Percentiles rank a stretch among this genome's conserved stretches.
These are phyloP conservation scores for Sclerotinia glacialis DNA, from an alignment of 2,329 filamentous ascomycete genomes.

Conservation along the genomic window DNA sequence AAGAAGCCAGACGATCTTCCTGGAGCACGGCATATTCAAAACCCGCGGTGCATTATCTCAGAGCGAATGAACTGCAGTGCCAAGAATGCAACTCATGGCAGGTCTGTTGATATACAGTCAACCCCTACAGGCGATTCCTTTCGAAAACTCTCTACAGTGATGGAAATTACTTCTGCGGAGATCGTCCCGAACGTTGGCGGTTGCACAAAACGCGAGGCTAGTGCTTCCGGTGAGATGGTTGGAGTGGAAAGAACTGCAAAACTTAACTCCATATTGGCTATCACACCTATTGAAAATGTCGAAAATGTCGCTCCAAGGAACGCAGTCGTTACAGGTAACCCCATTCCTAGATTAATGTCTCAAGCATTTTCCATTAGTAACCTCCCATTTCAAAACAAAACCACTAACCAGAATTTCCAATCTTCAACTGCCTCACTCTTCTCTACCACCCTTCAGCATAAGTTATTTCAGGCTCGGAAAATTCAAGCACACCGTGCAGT, in stretches of 20 bases:
- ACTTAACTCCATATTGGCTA: not conserved
- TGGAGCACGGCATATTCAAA: not conserved
- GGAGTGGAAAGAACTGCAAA: not conserved
- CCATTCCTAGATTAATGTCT: not conserved
- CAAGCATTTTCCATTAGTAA: not conserved
- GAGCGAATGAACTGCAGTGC: not conserved
- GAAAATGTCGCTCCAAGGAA: not conserved
- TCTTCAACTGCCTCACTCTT: not conserved
- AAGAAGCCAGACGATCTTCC: no score
- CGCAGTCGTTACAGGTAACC: not conserved
- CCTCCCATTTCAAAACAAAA: not conserved
- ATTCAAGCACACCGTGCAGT: not conserved
- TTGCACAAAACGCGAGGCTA: no score
- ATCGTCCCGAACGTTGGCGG: not conserved
- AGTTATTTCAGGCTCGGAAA: not conserved
- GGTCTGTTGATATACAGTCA: not conserved
- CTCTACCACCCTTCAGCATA: not conserved
- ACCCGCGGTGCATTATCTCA: no score
- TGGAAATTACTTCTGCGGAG: not conserved
- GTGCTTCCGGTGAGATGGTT: not conserved
- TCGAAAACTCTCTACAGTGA: not conserved
- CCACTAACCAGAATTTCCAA: not conserved
- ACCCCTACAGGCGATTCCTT: not conserved
- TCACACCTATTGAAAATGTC: not conserved
- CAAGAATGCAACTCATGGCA: not conserved